phyloP scores from a whole-genome alignment of 2,329 filamentous ascomycete genomes.

The Aspergillus sp. region DNA sequence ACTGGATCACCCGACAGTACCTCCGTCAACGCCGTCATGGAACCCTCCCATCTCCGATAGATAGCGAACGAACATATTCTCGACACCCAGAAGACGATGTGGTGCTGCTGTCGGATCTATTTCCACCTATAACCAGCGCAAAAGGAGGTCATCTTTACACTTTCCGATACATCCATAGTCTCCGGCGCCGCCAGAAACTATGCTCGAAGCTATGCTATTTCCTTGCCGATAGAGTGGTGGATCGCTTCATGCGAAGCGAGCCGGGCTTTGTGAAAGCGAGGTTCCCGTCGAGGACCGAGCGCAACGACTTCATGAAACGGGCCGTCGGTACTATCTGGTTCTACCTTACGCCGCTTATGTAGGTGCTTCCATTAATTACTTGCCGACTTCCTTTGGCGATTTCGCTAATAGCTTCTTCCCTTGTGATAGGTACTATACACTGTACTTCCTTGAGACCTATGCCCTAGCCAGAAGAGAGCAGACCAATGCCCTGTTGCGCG shows the following conservation, averaged over 20 bases:
- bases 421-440: conserved; percentile 37
- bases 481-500: conserved; percentile 36
- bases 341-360: conserved; percentile 44
- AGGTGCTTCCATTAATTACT: conserved; percentile 13
- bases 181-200: conserved; percentile 38
- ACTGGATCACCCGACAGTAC: conserved; percentile 42
- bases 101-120: conserved; percentile 44
- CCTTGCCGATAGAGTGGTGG: conserved; percentile 42
- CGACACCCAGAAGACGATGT: conserved; percentile 44
- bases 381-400: background rate
- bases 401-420: background rate
- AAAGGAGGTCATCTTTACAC: conserved; percentile 40
- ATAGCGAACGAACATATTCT: conserved; percentile 37
- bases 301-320: conserved; percentile 33
- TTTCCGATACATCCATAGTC: conserved; percentile 39
- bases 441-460: conserved; percentile 45
- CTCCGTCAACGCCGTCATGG: conserved; percentile 43
- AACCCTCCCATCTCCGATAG: conserved; percentile 41
- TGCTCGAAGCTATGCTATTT: conserved; percentile 42
- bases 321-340: conserved; percentile 37
- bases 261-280: conserved; percentile 29
- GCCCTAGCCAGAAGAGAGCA: conserved; percentile 37
- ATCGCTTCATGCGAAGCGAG: conserved; percentile 37
- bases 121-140: conserved; percentile 38
- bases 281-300: conserved; percentile 34